phyloP scores from a whole-genome alignment of 78 protist species.

The Dictyostelium capitatum region DNA sequence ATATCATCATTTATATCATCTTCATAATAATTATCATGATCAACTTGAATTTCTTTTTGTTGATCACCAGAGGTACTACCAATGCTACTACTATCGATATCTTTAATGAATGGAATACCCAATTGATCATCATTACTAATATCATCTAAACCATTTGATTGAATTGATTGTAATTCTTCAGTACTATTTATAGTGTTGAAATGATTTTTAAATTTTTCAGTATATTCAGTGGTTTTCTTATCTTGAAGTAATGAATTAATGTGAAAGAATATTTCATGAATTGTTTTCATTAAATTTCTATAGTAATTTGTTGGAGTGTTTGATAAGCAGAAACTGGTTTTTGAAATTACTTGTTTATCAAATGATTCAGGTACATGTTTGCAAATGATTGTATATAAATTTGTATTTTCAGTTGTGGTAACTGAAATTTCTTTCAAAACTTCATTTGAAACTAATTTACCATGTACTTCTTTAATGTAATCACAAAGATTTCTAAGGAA shows the following conservation, averaged over 20 bases:
- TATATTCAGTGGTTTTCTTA: not conserved
- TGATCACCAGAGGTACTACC: not conserved
- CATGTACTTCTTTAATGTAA: not conserved
- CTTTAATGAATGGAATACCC: not conserved
- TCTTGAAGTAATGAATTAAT: not conserved
- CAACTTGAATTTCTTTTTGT: not conserved
- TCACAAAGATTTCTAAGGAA: slow-evolving; percentile 3
- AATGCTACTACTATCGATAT: not conserved
- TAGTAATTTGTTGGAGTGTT: not conserved
- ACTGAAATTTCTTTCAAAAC: not conserved
- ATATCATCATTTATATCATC: not conserved
- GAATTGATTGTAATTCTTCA: not conserved
- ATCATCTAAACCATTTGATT: not conserved
- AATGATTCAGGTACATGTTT: not conserved
- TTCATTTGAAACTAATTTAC: slow-evolving; percentile 9
- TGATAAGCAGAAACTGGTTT: not conserved
- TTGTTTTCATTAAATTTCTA: not conserved
- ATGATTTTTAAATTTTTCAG: not conserved
- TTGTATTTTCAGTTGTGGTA: not conserved
- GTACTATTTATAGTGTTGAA: not conserved
- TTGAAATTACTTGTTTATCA: not conserved
- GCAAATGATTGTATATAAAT: not conserved
- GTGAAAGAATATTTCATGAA: not conserved
- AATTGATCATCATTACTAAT: not conserved
- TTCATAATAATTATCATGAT: not conserved